These are phyloP conservation scores for Venturia carpophila DNA, from an alignment of 2,329 filamentous ascomycete species.

Conservation along the genomic window DNA sequence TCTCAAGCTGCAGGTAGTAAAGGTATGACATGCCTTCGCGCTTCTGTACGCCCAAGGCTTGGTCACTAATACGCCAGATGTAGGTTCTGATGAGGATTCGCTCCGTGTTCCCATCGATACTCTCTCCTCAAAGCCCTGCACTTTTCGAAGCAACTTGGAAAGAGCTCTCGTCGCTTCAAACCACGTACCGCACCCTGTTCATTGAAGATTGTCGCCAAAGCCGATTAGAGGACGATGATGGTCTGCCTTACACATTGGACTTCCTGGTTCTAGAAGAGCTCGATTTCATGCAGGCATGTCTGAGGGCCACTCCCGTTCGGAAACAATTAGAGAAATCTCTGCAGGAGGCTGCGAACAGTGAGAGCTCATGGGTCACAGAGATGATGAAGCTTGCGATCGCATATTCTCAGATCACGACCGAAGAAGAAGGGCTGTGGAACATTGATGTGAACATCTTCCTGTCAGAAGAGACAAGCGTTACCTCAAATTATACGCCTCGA, in stretches of 20 bases:
- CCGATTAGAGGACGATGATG: constrained; percentile 80
- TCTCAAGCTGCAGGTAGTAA: constrained; percentile 88
- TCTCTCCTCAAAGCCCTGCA: constrained; percentile 72
- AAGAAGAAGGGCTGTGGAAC: constrained; percentile 94
- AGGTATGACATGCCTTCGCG: constrained; percentile 40
- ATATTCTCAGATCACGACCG: constrained; percentile 82
- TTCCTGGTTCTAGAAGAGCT: constrained; percentile 89
- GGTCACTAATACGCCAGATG: constrained; percentile 16
- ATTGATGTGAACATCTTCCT: constrained; percentile 94
- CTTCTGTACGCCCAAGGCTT: not conserved
- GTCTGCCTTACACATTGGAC: constrained; percentile 88
- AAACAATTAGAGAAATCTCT: constrained; percentile 81
- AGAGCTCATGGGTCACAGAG: constrained; percentile 73
- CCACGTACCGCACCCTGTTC: constrained; percentile 72
- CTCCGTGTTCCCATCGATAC: constrained; percentile 68
- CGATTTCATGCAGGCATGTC: constrained; percentile 86
- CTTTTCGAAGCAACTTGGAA: constrained; percentile 87
- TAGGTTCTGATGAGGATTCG: constrained; percentile 84
- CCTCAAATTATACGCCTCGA: constrained; percentile 89
- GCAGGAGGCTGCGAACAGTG: constrained; percentile 47
- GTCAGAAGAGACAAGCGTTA: constrained; percentile 89
- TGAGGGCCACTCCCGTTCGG: constrained; percentile 80
- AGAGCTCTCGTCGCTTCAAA: constrained; percentile 67
- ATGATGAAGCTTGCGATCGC: constrained; percentile 77
- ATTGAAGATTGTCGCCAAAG: constrained; percentile 80